Evolutionary conservation across 805 yeast species (phyloP), one percentile per base, ranked within the genome.

Genomic region (Kuraishia capsulata): DNA sequence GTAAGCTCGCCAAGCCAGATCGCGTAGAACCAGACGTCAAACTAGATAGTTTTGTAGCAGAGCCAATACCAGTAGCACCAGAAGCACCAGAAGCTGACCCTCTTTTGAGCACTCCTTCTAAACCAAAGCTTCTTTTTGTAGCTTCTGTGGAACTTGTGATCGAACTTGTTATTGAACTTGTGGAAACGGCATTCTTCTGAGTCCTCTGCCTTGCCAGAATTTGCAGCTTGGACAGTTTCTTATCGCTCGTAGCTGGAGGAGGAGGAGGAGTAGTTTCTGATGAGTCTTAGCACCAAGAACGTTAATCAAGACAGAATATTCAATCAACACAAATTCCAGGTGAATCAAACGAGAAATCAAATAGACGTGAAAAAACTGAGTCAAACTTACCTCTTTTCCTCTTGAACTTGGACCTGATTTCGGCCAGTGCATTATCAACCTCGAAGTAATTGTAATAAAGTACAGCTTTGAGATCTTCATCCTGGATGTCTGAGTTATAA

Each of bases 381-480:
- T 21, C 10, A 42, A 47, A 55, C 60, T 34, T 41, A 42, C 45
- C 26, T 33, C 31, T 33, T 24, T 45, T 50, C 46, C 53, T 48
- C 42, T 53, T 53, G 42, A 41, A 57, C 36, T 48, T 42, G n/a
- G 41, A 47, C 41, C 65, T 67, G 35, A 73, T 52, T 41, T 76
- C 79, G 24, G 58, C 63, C 5, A 78, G 45, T 0, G 85, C 54
- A 10, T 68, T 67, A 3, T 69, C 73, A 4, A 76, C 49, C 32
- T 73, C 77, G 50, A 71, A 71, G 51, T 78, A 78, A 46, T 76
- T 73, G 44, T 62, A 64, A 70, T 79, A 80, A 9, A 82, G 60
- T 0, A 75, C 60, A 44, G 76, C 81, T 48, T 76, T 72, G 42
- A 81, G 54, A 34, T 69, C 74, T 11, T 60, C 48, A 20, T 75